Base-by-base conservation (phyloP, 2,329 filamentous ascomycete genomes). In the Amauroascus verrucosus region DNA sequence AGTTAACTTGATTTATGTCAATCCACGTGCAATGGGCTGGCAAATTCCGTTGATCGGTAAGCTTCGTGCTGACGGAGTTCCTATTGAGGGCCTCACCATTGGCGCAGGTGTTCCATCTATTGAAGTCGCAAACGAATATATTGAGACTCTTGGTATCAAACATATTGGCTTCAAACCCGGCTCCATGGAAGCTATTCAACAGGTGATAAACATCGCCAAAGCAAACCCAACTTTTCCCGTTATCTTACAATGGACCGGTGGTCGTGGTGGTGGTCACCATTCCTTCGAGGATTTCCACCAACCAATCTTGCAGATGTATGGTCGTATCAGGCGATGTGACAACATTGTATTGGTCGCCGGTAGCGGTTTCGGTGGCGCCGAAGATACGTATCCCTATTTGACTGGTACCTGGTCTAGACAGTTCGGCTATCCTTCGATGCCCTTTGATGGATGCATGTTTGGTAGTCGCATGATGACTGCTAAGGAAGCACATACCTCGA, bases 281-380 rank as follows among this genome's bases (percentile, higher is more conserved):
- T 95, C 89, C 0, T 95, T 84, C 58, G 90, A 96, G 68, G 90
- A 96, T 69, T 95, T 96, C 78, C 90, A 95, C 70, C 84, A 90
- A 64, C 90, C 90, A 4, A 84, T 96, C 43, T 75, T 96, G 6
- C 83, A 88, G 63, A 94, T 95, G 86, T 96, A 96, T 68, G 81
- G 83, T 60, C 84, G 89, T 54, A 89, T 96, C 60, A 82, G 90
- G 65, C 83, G 88, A 65, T 85, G 85, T 60, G 79, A 86, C 61
- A 96, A 96, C 72, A 83, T 96, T 57, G 85, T 95, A 56, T 77
- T 96, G 9, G 82, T 96, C 56, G 90, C 89, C 48, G 90, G 90
- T 50, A 94, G 87, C 75, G 90, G 90, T 41, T 95, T 96, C 64
- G 90, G 90, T 67, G 87, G 88, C 53, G 80, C 88, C 1, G 86